Evolutionary conservation across 495 filamentous ascomycete genomes (phyloP).

Genomic region (Penicillium antarcticum): DNA sequence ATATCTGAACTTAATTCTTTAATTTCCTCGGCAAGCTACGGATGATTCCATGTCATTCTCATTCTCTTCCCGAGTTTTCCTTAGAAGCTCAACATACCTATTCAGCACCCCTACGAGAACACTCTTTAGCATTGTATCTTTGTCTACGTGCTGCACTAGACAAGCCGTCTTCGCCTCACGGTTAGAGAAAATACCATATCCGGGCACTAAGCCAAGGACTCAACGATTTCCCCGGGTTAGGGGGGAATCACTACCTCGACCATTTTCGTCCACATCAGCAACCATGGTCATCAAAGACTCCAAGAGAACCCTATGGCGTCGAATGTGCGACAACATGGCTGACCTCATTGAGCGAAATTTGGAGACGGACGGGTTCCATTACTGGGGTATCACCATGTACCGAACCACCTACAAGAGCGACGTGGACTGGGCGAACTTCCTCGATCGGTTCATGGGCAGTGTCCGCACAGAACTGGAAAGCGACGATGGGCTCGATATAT

Average conservation of each 20-base stretch:
- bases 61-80: slow-evolving; percentile 2
- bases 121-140: neutral
- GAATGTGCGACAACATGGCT: neutral
- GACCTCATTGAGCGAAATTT: slow-evolving; percentile 6
- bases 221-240: slow-evolving; percentile 6
- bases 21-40: slow-evolving; percentile 4
- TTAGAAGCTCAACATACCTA: slow-evolving; percentile 3
- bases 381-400: slow-evolving; percentile 9
- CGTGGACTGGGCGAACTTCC: slow-evolving; percentile 6
- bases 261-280: slow-evolving; percentile 11
- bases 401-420: slow-evolving; percentile 9
- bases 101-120: neutral
- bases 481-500: slow-evolving; percentile 5
- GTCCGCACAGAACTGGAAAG: neutral
- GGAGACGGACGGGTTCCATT: slow-evolving; percentile 1
- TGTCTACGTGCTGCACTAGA: neutral
- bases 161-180: neutral
- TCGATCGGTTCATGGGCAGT: neutral
- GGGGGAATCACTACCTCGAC: slow-evolving; percentile 1
- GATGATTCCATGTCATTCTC: slow-evolving; percentile 1
- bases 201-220: slow-evolving; percentile 1
- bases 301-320: slow-evolving; percentile 7
- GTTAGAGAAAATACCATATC: neutral
- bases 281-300: slow-evolving; percentile 7
- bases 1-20: slow-evolving; percentile 2